Evolutionary conservation across 2,329 filamentous ascomycete species (phyloP).

Genomic region (Pseudogymnoascus destructans): DNA sequence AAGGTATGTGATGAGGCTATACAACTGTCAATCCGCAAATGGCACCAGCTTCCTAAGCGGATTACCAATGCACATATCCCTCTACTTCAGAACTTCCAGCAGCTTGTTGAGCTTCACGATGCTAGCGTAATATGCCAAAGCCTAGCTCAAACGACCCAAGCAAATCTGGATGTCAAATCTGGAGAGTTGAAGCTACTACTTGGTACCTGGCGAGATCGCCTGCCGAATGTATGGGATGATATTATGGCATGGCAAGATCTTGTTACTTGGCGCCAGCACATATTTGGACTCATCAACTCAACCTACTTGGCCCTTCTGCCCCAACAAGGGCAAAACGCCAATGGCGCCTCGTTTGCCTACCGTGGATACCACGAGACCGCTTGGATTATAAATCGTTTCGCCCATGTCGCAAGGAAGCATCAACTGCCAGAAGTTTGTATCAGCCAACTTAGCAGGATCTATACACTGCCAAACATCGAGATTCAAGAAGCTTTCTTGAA

Average conservation of each 20-base stretch:
- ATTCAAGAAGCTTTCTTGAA: slow-evolving; percentile 99
- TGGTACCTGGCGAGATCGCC: slow-evolving; percentile 84
- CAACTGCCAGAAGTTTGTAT: slow-evolving; percentile 95
- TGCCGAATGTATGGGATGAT: slow-evolving; percentile 98
- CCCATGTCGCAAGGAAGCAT: slow-evolving; percentile 94
- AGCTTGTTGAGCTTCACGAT: slow-evolving; percentile 92
- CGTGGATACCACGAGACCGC: slow-evolving; percentile 96
- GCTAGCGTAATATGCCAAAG: slow-evolving; percentile 94
- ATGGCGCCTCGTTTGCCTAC: slow-evolving; percentile 79
- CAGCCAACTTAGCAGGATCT: slow-evolving; percentile 90
- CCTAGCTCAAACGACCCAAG: slow-evolving; percentile 67
- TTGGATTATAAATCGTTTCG: slow-evolving; percentile 99
- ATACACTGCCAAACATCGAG: slow-evolving; percentile 97
- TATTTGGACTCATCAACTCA: slow-evolving; percentile 92
- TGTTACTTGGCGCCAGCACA: slow-evolving; percentile 98
- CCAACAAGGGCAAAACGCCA: slow-evolving; percentile 64
- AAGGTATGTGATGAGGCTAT: slow-evolving; percentile 93
- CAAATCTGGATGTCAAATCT: slow-evolving; percentile 85
- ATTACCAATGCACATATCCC: slow-evolving; percentile 94
- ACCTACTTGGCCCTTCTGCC: slow-evolving; percentile 82
- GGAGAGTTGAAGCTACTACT: slow-evolving; percentile 89
- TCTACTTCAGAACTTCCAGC: slow-evolving; percentile 92
- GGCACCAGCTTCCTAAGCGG: slow-evolving; percentile 90
- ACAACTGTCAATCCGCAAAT: slow-evolving; percentile 92
- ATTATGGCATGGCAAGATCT: slow-evolving; percentile 99